Base-by-base conservation (phyloP, 2,329 filamentous ascomycete genomes). In the Phaeoacremonium minimum region DNA sequence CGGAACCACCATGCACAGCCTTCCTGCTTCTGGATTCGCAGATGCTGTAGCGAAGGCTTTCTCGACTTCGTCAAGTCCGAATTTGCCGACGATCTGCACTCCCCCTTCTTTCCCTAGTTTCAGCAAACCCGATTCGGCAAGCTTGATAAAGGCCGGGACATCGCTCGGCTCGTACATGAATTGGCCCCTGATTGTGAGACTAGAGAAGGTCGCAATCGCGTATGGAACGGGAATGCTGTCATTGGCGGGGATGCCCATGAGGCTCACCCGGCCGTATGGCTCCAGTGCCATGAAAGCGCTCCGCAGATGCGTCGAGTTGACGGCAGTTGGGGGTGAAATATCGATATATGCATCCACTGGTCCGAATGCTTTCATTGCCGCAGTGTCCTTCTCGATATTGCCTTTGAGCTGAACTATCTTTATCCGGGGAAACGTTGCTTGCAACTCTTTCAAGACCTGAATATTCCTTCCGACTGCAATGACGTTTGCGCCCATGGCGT, bases 331-430 rank as follows among this genome's bases (percentile, higher is more conserved):
- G 1, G 71, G 70, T 2, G 65, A 63, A 18, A 73, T 58, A 44
- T 77, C 72, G 35, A 73, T 52, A 40, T 61, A 65, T 1, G 58
- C 67, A 43, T 76, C 70, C 5, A 62, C 50, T 1, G 50, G 46
- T 1, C 60, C 61, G 11, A 55, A 53, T n/a, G 9, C n/a, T n/a
- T 26, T 26, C 18, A 73, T 45, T 2, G 58, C 57, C 0, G 44
- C 46, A 1, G 55, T 45, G 17, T 69, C 69, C 4, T 45, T 49
- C 5, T 57, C 51, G 12, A 56, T 45, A 35, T 71, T 52, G 5
- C 66, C 66, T 0, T 58, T 64, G 17, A 71, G 61, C 16, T 48
- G 43, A 3, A 72, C 63, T 0, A 53, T 63, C 22, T 58, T 50
- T 13, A 73, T 48, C 11, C 55, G 43, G 28, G 47, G 34, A 13